Conservation (phyloP, 129 eudicot species). For the Heracleum sosnowskyi region DNA sequence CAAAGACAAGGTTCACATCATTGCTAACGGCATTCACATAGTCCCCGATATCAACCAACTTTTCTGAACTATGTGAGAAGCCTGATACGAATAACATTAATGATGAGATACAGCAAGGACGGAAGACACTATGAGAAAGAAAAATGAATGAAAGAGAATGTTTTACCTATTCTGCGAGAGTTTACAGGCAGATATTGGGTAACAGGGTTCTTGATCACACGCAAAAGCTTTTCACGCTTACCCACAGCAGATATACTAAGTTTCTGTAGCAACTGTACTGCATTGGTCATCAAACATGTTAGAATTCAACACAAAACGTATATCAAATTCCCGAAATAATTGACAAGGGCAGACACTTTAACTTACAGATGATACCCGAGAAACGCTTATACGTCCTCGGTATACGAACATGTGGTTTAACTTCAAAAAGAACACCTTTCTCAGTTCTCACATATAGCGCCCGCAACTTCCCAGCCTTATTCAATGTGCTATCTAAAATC, state of each 20-base stretch:
- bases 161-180: conserved; percentile 74
- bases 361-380: conserved; percentile 92
- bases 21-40: conserved; percentile 57
- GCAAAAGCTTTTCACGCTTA: conserved; percentile 78
- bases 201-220: conserved; percentile 86
- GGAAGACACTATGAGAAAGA: background rate
- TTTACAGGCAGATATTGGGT: conserved; percentile 78
- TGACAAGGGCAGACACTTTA: background rate
- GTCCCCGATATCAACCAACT: conserved; percentile 72
- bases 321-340: background rate
- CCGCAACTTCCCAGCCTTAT: conserved; percentile 75
- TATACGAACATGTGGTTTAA: conserved; percentile 90
- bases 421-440: conserved; percentile 79
- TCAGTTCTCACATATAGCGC: conserved; percentile 90
- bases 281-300: conserved; percentile 11
- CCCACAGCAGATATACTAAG: conserved; percentile 82
- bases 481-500: conserved; percentile 83
- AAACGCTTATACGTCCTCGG: conserved; percentile 91
- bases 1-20: conserved; percentile 69
- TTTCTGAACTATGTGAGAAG: conserved; percentile 90
- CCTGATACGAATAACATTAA: conserved; percentile 38
- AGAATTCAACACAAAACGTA: background rate
- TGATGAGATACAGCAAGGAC: background rate
- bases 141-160: background rate
- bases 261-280: conserved; percentile 90